Conservation (phyloP, 306 rosid species). For the Cucumis sativus region Cucumber_9930_V3 NC_026656.2:21426001-21426500, state of each 20-base stretch:
- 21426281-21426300: background rate
- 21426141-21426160: background rate
- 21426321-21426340: background rate
- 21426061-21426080: too few relatives aligned
- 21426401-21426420: background rate
- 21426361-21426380: too few relatives aligned
- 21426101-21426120: too few relatives aligned
- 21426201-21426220: background rate
- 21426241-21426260: background rate
- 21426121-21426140: background rate
- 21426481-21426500: background rate
- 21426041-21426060: too few relatives aligned
- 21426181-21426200: background rate
- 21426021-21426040: too few relatives aligned
- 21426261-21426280: background rate
- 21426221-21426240: background rate
- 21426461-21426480: too few relatives aligned
- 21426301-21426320: background rate
- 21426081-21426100: too few relatives aligned
- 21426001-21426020: too few relatives aligned
- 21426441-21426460: background rate
- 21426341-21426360: background rate
- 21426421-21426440: background rate
- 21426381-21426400: background rate
- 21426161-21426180: too few relatives aligned